These are phyloP conservation scores for Tricholoma matsutake DNA, from an alignment of 768 basidiomycete genomes.

Conservation along the genomic window DNA sequence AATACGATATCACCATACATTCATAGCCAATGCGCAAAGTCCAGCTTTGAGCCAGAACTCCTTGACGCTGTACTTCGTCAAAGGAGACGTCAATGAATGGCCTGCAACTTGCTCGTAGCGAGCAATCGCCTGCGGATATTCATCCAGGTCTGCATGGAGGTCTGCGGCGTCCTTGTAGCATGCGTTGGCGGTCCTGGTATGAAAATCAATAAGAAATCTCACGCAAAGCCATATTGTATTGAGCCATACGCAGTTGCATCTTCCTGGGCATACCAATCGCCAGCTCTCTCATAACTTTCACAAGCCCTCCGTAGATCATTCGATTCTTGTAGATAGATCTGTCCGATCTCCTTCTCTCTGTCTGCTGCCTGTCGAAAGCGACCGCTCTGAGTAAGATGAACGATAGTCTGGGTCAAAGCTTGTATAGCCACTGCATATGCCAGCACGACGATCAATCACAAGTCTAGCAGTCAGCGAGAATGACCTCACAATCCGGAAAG, in stretches of 20 bases:
- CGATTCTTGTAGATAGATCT: constrained; percentile 84
- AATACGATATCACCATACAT: constrained; percentile 45
- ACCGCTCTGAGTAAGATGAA: constrained; percentile 76
- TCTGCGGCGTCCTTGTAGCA: constrained; percentile 98
- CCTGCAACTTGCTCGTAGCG: constrained; percentile 90
- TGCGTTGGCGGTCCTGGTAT: constrained; percentile 82
- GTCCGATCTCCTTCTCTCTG: constrained; percentile 94
- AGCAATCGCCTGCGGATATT: constrained; percentile 81
- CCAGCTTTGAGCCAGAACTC: constrained; percentile 92
- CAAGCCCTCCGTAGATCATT: constrained; percentile 82
- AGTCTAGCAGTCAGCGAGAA: background rate
- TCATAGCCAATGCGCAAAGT: constrained; percentile 85
- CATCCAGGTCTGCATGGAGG: constrained; percentile 83
- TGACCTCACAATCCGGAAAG: constrained; percentile 70
- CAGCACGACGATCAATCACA: constrained; percentile 13
- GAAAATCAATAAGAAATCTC: background rate
- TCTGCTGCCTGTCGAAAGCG: constrained; percentile 98
- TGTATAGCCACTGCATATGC: constrained; percentile 76
- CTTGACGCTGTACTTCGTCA: constrained; percentile 99
- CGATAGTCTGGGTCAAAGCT: constrained; percentile 81
- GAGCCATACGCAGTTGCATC: constrained; percentile 86
- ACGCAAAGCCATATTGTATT: background rate
- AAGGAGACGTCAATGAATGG: constrained; percentile 69
- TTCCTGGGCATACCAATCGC: constrained; percentile 97
- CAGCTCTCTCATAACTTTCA: constrained; percentile 88